Percentiles rank a stretch among this genome's conserved stretches.
These are phyloP conservation scores for Aspergillus sp. DNA, from an alignment of 2,329 filamentous ascomycete genomes.

Conservation along the genomic window DNA sequence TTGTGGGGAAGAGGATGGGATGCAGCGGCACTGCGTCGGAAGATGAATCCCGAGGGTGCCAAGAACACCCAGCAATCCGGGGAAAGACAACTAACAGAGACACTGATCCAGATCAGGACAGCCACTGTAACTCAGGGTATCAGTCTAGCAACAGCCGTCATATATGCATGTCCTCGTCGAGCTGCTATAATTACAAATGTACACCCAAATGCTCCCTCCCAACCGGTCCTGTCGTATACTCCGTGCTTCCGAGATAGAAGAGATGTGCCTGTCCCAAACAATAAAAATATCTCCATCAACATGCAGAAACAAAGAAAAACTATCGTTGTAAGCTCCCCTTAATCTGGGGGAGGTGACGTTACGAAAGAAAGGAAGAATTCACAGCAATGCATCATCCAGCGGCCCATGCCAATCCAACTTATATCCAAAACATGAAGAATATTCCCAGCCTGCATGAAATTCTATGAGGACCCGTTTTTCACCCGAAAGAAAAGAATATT, in stretches of 20 bases:
- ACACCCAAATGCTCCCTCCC: not conserved
- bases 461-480: constrained; percentile 22
- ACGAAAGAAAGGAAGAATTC: constrained; percentile 1
- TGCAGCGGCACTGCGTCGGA: too few species aligned
- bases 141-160: not conserved
- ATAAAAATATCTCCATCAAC: not conserved
- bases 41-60: too few species aligned
- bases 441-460: constrained; percentile 20
- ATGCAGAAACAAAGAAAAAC: too few species aligned
- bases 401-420: constrained; percentile 16
- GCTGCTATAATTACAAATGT: constrained; percentile 10
- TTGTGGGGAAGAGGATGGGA: too few species aligned
- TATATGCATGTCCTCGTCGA: constrained; percentile 2
- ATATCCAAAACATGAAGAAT: constrained; percentile 13
- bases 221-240: not conserved
- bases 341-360: not conserved
- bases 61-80: too few species aligned
- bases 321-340: too few species aligned
- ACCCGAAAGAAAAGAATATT: constrained; percentile 12
- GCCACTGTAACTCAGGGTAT: not conserved
- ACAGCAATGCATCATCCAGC: not conserved
- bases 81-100: not conserved
- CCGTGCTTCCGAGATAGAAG: not conserved
- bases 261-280: not conserved
- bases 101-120: not conserved